Base-by-base conservation (phyloP, 306 rosid genomes). In the Calophaca sinica region DNA sequence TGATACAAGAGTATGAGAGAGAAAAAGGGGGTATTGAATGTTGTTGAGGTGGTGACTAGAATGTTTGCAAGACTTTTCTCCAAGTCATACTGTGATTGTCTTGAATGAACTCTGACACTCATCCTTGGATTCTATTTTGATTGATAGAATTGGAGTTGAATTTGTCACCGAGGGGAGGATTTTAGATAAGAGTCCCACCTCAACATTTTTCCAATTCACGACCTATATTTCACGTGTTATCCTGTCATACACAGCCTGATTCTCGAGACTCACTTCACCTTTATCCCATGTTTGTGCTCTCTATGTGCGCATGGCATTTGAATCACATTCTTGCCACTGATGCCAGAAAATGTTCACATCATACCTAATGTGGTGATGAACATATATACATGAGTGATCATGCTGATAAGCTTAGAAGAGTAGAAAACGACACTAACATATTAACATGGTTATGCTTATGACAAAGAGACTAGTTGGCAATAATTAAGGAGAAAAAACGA, bases 191-290 rank as follows among this genome's bases (percentile, higher is more conserved):
- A 61, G 38, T n/a, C 32, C 69, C 94, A 93, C 98, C 88, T 78
- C 83, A 83, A 78, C 86, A 91, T 85, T 84, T 68, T 81, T 80
- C 68, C 72, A 74, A 77, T 68, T 89, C 97, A 91, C 98, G 86
- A 87, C 86, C 89, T 73, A 78, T 83, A 81, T 87, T 94, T 94
- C 98, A 94, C 98, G 85, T 89, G 98, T 89, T 84, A 78, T 85
- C 73, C 73, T 82, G 81, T 68, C 79, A 88, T 80, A 74, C 84
- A 38, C 84, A 77, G 9, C 94, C 81, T 88, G 92, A 94, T 87
- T 87, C 94, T 73, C 90, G 96, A 71, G 96, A 89, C 78, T 79
- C 49, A 45, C 28, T 58, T 84, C 88, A 86, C 71, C 71, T 81
- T 83, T 75, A 68, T 81, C 85, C 82, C 87, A 83, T 84, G 84